Percentiles rank a stretch among this genome's conserved stretches.
Evolutionary conservation across 495 filamentous ascomycete species (phyloP).

Genomic region (Aspergillus homomorphus): DNA sequence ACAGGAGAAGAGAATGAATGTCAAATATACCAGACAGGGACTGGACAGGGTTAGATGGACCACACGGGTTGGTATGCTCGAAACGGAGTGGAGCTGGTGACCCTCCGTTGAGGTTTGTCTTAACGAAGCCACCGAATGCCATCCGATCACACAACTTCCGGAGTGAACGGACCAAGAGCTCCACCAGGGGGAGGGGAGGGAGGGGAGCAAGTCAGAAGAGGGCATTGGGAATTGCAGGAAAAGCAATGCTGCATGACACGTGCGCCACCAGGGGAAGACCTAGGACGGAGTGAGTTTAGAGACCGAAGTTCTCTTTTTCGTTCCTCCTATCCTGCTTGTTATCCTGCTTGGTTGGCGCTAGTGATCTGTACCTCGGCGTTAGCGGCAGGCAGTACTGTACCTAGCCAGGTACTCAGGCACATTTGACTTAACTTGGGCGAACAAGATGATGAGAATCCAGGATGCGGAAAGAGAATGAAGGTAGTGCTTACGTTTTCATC

Average conservation of each 20-base stretch:
- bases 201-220: conserved; percentile 7
- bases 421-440: not conserved
- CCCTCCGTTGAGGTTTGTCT: conserved; percentile 12
- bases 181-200: conserved; percentile 6
- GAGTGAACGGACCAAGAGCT: conserved; percentile 16
- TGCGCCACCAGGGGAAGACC: conserved; percentile 6
- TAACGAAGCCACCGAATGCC: conserved; percentile 18
- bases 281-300: not conserved
- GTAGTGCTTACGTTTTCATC: conserved; percentile 17
- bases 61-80: conserved; percentile 25
- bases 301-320: not conserved
- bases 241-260: conserved; percentile 9
- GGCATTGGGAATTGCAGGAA: conserved; percentile 1
- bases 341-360: too few species aligned
- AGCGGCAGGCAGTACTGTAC: too few species aligned
- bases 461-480: conserved; percentile 2
- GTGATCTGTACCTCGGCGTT: too few species aligned
- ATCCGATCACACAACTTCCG: conserved; percentile 19
- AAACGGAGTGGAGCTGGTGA: conserved; percentile 16
- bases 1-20: conserved; percentile 4
- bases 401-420: not conserved
- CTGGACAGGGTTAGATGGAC: conserved; percentile 13
- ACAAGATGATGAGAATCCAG: conserved; percentile 6
- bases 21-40: conserved; percentile 14
- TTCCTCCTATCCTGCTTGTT: too few species aligned